These are phyloP conservation scores for Thelephora ganbajun DNA, from an alignment of 768 basidiomycete genomes.

Conservation along the genomic window DNA sequence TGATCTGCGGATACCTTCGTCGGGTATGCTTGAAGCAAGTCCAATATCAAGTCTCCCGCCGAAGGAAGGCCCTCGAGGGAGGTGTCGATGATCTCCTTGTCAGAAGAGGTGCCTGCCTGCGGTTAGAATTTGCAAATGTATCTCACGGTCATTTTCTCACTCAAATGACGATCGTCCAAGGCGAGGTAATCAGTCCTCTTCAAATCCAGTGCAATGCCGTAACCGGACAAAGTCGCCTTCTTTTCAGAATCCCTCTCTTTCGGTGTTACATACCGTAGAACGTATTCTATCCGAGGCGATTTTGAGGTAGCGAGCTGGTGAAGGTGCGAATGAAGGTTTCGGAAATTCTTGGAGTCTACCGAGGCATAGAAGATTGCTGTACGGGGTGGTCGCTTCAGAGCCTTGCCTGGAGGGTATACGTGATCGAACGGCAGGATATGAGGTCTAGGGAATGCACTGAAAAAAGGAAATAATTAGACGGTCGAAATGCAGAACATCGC, in stretches of 20 bases:
- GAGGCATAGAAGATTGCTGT: slow-evolving; percentile 74
- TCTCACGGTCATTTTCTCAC: slow-evolving; percentile 6
- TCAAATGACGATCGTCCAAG: slow-evolving; percentile 60
- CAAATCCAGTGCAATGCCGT: slow-evolving; percentile 82
- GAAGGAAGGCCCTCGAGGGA: not conserved
- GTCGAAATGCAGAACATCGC: slow-evolving; percentile 13
- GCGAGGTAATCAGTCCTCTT: slow-evolving; percentile 98
- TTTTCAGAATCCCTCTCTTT: slow-evolving; percentile 10
- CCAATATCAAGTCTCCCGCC: slow-evolving; percentile 9
- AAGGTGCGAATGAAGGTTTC: slow-evolving; percentile 54
- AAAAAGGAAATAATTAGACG: not conserved
- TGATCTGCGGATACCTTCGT: slow-evolving; percentile 10
- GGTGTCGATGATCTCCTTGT: not conserved
- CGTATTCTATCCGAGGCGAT: slow-evolving; percentile 46
- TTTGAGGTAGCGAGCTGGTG: slow-evolving; percentile 30
- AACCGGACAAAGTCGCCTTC: slow-evolving; percentile 59
- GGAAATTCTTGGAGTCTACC: slow-evolving; percentile 51
- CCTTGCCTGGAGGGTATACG: slow-evolving; percentile 36
- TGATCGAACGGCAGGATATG: slow-evolving; percentile 69
- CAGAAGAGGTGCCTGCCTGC: not conserved
- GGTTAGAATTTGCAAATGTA: not conserved
- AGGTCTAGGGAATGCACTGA: slow-evolving; percentile 16
- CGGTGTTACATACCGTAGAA: slow-evolving; percentile 57
- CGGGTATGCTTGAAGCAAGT: slow-evolving; percentile 16
- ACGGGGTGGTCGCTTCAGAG: slow-evolving; percentile 32